Conservation (phyloP, 2,329 filamentous ascomycete species). For the Calonectria hawksworthii region DNA sequence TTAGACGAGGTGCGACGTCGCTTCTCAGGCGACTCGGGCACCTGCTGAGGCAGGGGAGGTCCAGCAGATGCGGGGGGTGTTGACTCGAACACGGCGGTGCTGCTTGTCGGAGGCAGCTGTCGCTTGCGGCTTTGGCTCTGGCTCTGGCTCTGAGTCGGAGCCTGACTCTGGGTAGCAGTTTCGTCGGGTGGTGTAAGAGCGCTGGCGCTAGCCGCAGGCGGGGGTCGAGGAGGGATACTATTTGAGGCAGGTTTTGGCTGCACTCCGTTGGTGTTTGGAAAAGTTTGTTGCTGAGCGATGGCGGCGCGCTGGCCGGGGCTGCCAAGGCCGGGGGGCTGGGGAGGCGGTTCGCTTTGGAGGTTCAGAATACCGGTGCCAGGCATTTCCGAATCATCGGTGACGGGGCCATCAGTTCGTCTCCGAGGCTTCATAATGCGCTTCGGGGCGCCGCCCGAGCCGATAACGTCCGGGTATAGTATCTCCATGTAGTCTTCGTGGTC, state of each 20-base stretch:
- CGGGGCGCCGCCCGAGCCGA: constrained; percentile 71
- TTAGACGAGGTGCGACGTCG: constrained; percentile 50
- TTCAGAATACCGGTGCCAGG: constrained; percentile 63
- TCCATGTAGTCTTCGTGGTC: constrained; percentile 74
- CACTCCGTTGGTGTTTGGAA: constrained; percentile 40
- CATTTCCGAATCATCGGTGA: constrained; percentile 62
- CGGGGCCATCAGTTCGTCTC: constrained; percentile 62
- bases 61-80: constrained; percentile 37
- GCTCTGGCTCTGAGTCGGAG: too few species aligned
- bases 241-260: constrained; percentile 49
- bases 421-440: constrained; percentile 71
- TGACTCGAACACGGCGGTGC: constrained; percentile 36
- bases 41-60: constrained; percentile 40
- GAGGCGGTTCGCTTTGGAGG: constrained; percentile 54
- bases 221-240: constrained; percentile 55
- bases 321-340: constrained; percentile 40
- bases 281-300: constrained; percentile 47
- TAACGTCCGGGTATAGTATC: constrained; percentile 71
- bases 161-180: constrained; percentile 49
- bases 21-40: constrained; percentile 51
- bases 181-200: constrained; percentile 71
- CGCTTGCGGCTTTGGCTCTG: constrained; percentile 56
- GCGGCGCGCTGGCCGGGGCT: constrained; percentile 46
- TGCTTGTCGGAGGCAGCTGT: constrained; percentile 45
- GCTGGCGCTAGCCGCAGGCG: constrained; percentile 56